Conservation (phyloP, 176 grass and related monocot species). For the Musa troglodytarum region DNA sequence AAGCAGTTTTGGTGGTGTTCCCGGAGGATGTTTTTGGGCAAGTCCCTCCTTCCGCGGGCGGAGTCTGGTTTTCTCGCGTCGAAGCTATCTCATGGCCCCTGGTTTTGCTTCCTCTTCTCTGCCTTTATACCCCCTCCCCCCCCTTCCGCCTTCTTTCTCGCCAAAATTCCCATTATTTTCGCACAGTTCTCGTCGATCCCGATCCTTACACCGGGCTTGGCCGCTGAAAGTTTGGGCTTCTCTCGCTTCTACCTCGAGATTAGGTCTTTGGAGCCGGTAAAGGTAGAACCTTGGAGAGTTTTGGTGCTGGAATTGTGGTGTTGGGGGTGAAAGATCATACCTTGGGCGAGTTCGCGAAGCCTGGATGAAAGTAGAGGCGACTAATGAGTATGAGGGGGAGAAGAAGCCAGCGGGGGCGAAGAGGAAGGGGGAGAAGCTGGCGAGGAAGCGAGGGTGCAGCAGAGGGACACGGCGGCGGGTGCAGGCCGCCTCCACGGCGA, state of each 20-base stretch:
- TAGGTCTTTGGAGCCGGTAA: background rate
- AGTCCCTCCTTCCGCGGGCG: too few relatives aligned
- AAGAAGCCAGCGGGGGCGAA: conserved; percentile 21
- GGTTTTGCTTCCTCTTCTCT: background rate
- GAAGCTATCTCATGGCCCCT: conserved; percentile 1
- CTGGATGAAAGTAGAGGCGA: conserved; percentile 56
- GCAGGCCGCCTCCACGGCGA: conserved; percentile 32
- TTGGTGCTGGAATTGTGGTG: background rate
- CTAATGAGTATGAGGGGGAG: conserved; percentile 12
- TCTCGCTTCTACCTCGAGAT: background rate
- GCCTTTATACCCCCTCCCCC: background rate
- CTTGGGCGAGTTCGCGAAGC: background rate
- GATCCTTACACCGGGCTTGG: background rate
- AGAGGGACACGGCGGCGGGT: conserved; percentile 28
- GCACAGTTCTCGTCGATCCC: background rate
- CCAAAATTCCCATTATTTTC: background rate
- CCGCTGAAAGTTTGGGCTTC: background rate
- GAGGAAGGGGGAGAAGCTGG: conserved; percentile 8
- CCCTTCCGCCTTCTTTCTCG: background rate
- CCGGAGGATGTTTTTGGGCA: too few relatives aligned
- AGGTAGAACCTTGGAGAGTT: background rate
- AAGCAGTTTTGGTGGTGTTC: background rate
- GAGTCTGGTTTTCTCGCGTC: background rate
- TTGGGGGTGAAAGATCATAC: background rate
- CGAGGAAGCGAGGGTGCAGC: background rate